Evolutionary conservation across 2,329 filamentous ascomycete genomes (phyloP), one percentile per base, ranked within the genome.

Genomic region (Colletotrichum sp.): DNA sequence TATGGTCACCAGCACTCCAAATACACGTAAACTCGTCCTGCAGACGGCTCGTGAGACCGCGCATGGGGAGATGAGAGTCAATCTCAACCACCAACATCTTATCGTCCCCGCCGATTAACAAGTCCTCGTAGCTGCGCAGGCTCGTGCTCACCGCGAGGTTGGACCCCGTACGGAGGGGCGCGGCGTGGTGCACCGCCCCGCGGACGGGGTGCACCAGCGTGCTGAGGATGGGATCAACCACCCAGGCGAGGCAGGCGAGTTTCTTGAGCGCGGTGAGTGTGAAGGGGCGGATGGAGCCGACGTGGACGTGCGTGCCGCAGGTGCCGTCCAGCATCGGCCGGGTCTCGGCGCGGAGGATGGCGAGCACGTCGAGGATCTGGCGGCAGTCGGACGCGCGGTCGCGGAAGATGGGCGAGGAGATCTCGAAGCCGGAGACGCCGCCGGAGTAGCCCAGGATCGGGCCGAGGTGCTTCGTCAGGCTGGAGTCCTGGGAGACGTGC

Each of bases 301-400:
- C 69, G 49, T 77, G 76, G 6, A 77, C 65, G 36, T 76, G 73
- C 6, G 72, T 13, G 8, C 72, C 76, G 13, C 72, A 72, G n/a
- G 28, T 55, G 9, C 12, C 8, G 30, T 66, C 39, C 2, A 64
- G 9, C 63, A 77, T 72, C 15, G 59, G 60, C 2, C 76, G 69
- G 12, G 57, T 21, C 26, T 30, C 39, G 18, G 28, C 34, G 21
- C 76, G 69, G 21, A 77, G 16, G 15, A 62, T 8, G 13, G n/a
- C n/a, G n/a, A 77, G 7, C 3, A 71, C 69, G 30, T 62, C 16
- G 10, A 32, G 21, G 15, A 76, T 28, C 34, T 36, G 44, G 6
- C 32, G 26, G 39, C 57, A 77, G n/a, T 49, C 39, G 18, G 18
- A 49, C 9, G 39, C 39, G 39, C 39, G 39, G 18, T 49, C 21